These are phyloP conservation scores for Dalbergia cultrata DNA, from an alignment of 306 rosid genomes.

Conservation along the genomic window DNA sequence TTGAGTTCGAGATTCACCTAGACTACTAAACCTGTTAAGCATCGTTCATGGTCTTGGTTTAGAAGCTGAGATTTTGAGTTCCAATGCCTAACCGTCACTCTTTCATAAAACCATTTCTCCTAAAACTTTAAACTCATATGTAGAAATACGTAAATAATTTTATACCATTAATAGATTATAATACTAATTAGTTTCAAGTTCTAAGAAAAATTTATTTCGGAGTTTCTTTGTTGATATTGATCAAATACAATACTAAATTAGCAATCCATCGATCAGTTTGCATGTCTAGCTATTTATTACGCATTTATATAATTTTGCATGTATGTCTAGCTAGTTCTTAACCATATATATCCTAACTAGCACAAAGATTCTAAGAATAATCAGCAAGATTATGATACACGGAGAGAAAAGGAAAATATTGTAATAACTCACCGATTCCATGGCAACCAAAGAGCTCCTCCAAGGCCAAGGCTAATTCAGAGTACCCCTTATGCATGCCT, in stretches of 20 bases:
- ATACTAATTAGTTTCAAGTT: neutral
- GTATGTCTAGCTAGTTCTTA: neutral
- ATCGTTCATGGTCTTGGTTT: too few relatives aligned
- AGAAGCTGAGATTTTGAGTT: neutral
- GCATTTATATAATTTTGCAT: neutral
- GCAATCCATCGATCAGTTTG: neutral
- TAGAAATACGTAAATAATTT: too few relatives aligned
- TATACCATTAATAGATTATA: neutral
- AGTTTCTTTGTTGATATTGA: neutral
- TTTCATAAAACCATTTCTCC: too few relatives aligned
- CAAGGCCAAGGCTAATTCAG: conserved; percentile 65
- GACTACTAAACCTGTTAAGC: neutral
- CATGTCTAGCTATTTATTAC: too few relatives aligned
- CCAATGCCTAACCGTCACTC: neutral
- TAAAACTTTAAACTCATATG: too few relatives aligned
- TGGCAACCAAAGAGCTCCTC: conserved; percentile 69
- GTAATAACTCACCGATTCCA: conserved; percentile 57
- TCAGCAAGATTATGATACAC: neutral
- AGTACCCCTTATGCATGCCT: conserved; percentile 61
- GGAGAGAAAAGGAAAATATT: neutral
- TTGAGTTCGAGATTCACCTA: too few relatives aligned
- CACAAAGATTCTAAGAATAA: neutral
- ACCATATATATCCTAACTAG: neutral
- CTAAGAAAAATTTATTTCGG: neutral
- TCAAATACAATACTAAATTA: neutral